A percentile compares a stretch with the other conserved stretches of the same genome.
Conservation (phyloP, 139 green algal species). For the Chlorella sp. region DNA sequence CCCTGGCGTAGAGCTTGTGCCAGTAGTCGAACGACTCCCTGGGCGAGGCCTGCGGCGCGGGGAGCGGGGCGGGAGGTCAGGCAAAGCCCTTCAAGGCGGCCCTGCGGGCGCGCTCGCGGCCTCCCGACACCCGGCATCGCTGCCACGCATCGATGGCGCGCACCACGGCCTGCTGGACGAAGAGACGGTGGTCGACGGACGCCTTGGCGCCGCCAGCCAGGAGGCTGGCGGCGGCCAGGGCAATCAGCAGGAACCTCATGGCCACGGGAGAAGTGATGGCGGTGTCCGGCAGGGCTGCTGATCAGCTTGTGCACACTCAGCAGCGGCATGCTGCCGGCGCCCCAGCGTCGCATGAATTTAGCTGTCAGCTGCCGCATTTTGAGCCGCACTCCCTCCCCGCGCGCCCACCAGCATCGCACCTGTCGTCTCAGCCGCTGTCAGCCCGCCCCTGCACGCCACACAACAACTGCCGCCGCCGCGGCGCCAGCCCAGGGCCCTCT, state of each 20-base stretch:
- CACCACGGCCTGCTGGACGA: slow-evolving; percentile 35
- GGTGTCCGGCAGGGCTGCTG: too few relatives aligned
- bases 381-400: too few relatives aligned
- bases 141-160: not conserved
- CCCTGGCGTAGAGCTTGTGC: not conserved
- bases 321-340: too few relatives aligned
- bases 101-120: not conserved
- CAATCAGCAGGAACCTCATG: too few relatives aligned
- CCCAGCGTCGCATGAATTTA: too few relatives aligned
- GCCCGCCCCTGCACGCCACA: too few relatives aligned
- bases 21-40: slow-evolving; percentile 44
- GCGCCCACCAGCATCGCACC: too few relatives aligned
- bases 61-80: not conserved
- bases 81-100: not conserved
- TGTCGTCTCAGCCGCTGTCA: too few relatives aligned
- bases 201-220: not conserved
- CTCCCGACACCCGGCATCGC: not conserved
- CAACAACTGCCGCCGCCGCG: too few relatives aligned
- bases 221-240: not conserved
- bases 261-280: too few relatives aligned
- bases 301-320: too few relatives aligned
- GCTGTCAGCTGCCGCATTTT: too few relatives aligned
- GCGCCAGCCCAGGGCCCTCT: not conserved
- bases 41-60: slow-evolving; percentile 19
- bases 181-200: slow-evolving; percentile 27